A percentile compares a stretch with the other conserved stretches of the same genome.
phyloP scores from a whole-genome alignment of 352 stramenopile species.

The Pythium guiyangense region DNA sequence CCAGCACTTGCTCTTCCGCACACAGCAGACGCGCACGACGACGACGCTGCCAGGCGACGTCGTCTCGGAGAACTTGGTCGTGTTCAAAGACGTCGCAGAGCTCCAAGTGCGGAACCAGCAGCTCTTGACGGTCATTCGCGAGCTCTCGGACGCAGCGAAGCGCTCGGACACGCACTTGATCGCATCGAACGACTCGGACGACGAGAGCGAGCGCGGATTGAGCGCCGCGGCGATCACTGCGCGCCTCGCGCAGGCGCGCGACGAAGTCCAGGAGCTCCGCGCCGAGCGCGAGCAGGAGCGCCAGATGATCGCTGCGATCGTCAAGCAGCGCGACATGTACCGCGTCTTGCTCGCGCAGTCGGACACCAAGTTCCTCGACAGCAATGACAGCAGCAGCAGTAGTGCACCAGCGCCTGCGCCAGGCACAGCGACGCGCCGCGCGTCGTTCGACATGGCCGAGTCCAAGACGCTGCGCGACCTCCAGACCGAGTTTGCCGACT shows the following conservation, averaged over 20 bases:
- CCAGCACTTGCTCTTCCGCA: slow-evolving; percentile 80
- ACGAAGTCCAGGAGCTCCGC: slow-evolving; percentile 81
- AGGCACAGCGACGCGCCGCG: slow-evolving; percentile 12
- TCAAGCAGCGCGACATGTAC: slow-evolving; percentile 97
- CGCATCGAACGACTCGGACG: slow-evolving; percentile 57
- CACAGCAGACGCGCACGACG: slow-evolving; percentile 35
- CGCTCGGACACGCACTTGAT: slow-evolving; percentile 34
- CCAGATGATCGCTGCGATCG: slow-evolving; percentile 91
- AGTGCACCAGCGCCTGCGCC: too few relatives aligned
- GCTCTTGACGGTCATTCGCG: slow-evolving; percentile 75
- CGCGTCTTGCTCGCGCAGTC: slow-evolving; percentile 88
- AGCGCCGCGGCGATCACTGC: slow-evolving; percentile 37
- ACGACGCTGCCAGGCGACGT: slow-evolving; percentile 17
- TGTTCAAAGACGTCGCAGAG: slow-evolving; percentile 85
- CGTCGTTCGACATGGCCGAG: slow-evolving; percentile 32
- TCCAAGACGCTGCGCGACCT: slow-evolving; percentile 45
- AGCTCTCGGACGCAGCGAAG: slow-evolving; percentile 59
- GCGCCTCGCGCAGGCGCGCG: slow-evolving; percentile 47
- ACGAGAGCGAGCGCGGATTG: slow-evolving; percentile 31
- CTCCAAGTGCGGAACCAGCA: slow-evolving; percentile 92
- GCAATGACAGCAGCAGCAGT: neutral
- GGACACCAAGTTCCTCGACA: slow-evolving; percentile 64
- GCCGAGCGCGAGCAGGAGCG: slow-evolving; percentile 68
- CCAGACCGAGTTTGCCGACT: slow-evolving; percentile 69
- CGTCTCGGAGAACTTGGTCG: slow-evolving; percentile 71